phyloP scores from a whole-genome alignment of 371 early-diverging fungal species.

The Apophysomyces sp. region DNA sequence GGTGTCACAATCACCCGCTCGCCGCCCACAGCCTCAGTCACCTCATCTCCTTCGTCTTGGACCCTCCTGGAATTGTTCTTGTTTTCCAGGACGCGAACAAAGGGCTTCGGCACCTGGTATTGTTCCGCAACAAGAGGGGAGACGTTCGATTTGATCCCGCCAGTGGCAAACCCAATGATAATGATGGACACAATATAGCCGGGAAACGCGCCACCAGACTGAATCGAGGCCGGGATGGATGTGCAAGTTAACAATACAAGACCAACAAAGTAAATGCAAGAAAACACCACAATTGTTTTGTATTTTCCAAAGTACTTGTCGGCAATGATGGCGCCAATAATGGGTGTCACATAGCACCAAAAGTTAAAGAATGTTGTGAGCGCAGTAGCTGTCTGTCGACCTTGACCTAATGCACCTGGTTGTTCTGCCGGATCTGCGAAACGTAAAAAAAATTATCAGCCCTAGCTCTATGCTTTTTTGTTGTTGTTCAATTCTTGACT shows the following conservation, averaged over 20 bases:
- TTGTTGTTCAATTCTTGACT: not conserved
- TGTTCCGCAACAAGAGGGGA: constrained; percentile 8
- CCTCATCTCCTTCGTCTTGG: not conserved
- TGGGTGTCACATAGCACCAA: constrained; percentile 67
- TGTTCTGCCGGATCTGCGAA: constrained; percentile 10
- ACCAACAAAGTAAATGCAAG: constrained; percentile 61
- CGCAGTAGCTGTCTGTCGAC: constrained; percentile 51
- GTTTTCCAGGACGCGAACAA: not conserved
- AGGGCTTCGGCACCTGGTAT: not conserved
- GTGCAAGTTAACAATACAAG: constrained; percentile 54
- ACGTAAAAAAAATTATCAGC: too few species aligned
- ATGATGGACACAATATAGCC: constrained; percentile 54
- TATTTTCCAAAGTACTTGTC: constrained; percentile 75
- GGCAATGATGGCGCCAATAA: constrained; percentile 71
- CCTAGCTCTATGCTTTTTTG: not conserved
- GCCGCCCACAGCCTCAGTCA: too few species aligned
- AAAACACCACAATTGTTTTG: constrained; percentile 65
- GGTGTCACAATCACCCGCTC: constrained; percentile 14
- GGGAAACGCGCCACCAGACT: constrained; percentile 44
- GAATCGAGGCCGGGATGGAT: constrained; percentile 43
- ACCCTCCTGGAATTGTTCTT: not conserved
- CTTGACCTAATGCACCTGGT: constrained; percentile 21
- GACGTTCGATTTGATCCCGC: constrained; percentile 21
- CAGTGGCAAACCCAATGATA: constrained; percentile 53
- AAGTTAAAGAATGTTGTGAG: constrained; percentile 65